Evolutionary conservation across 768 basidiomycete species (phyloP), one percentile per base, ranked within the genome.

Genomic region (Cubamyces lactineus): DNA sequence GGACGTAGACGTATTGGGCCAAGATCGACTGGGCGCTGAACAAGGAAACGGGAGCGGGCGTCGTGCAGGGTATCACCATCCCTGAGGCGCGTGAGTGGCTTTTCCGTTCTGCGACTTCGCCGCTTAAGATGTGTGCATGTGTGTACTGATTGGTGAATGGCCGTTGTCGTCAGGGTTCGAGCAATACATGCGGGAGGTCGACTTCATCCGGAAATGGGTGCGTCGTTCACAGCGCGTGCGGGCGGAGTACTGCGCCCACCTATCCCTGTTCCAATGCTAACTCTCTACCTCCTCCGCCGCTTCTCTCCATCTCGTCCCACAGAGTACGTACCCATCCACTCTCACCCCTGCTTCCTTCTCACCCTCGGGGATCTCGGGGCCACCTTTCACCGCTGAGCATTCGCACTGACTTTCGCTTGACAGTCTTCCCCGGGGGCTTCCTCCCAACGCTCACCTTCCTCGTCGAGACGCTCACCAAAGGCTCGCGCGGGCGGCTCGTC

Each of bases 161-260:
- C 16, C 38, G 16, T 24, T 54, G 4, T 12, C 16, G 5, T 5
- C 26, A 85, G 82, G 85, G 59, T 84, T 85, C 59, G 81, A 85
- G 26, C 74, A 77, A 26, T 86, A 86, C 66, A 77, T 80, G 17
- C 74, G 74, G 21, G 82, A 86, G 71, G 82, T 88, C 26, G 89
- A 91, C 73, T 91, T 92, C 66, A 91, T 92, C 61, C 78, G 82
- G 42, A 91, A 91, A 85, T 91, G 88, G 85, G 85, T 84, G 63
- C 57, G 83, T 77, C 34, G 34, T 34, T 34, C 34, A 9, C 34
- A 34, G 34, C 34, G 34, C 34, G 34, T 28, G 3, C 28, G 28
- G 28, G 34, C 34, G 34, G 4, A 30, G 28, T 8, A 24, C 12
- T 12, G 41, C 41, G 12, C 15, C 12, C 42, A 5, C 11, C 19